Evolutionary conservation across 2,329 filamentous ascomycete genomes (phyloP), one percentile per base, ranked within the genome.

Genomic region (Tolypocladium nubicola): DNA sequence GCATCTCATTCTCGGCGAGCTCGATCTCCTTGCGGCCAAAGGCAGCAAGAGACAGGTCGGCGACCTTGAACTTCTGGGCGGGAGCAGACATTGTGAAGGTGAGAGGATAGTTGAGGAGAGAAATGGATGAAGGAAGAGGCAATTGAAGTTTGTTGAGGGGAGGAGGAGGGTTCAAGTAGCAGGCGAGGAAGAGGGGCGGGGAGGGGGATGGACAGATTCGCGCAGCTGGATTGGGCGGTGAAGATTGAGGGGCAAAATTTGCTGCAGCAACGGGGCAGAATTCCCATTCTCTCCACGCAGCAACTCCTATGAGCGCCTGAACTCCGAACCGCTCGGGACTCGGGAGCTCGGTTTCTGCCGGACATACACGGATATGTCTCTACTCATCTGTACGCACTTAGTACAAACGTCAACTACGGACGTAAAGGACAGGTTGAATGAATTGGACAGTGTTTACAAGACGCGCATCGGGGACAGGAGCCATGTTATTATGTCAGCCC

Each of bases 11-110:
- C 78, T 97, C 93, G 70, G 94, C 92, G 73, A 97, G 85, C 79
- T 97, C 92, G 71, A 99, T 97, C 86, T 99, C 94, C 79, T 93
- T 92, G 80, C 94, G 92, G 78, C 94, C 94, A 74, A 99, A 97
- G 77, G 94, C 94, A 73, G 94, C 93, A 74, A 97, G 87, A 75
- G 88, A 90, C 76, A 97, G 89, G 84, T 97, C 94, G 73, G 93
- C 91, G 80, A 99, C 93, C 89, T 97, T 96, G 88, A 90, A 95
- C 79, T 89, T 93, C 77, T 87, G 79, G 73, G 91, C 91, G 79
- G 91, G 91, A 71, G 89, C 89, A 83, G 82, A 75, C 83, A 86
- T 85, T 67, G 66, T 79, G 71, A 60, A 59, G 60, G 57, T 58
- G 56, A 56, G 59, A 59, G 60, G 59, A 54, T 55, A 54, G 52